A percentile compares a stretch with the other conserved stretches of the same genome.
phyloP scores from a whole-genome alignment of 371 early-diverging fungal species.

The Syncephalis plumigaleata region DNA sequence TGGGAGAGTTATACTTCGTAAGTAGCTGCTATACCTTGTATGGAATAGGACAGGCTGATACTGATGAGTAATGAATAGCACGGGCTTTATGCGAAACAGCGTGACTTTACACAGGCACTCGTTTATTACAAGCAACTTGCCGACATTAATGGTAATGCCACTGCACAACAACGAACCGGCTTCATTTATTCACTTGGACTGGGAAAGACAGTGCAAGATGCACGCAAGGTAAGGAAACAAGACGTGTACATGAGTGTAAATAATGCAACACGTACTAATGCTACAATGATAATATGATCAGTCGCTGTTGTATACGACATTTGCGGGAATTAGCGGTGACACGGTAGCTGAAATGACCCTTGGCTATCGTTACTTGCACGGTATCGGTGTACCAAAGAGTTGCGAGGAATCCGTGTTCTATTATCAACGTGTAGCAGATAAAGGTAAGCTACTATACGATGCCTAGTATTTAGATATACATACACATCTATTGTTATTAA shows the following conservation, averaged over 20 bases:
- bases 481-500: too few relatives aligned
- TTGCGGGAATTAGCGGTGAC: slow-evolving; percentile 65
- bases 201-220: slow-evolving; percentile 45
- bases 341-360: slow-evolving; percentile 64
- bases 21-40: neutral
- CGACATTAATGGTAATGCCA: slow-evolving; percentile 46
- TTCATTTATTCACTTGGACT: slow-evolving; percentile 80
- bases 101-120: slow-evolving; percentile 35
- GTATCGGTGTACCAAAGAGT: slow-evolving; percentile 62
- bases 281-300: neutral
- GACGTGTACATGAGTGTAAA: neutral
- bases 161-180: slow-evolving; percentile 79
- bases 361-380: slow-evolving; percentile 64
- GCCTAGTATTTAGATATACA: too few relatives aligned
- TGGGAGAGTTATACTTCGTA: slow-evolving; percentile 29
- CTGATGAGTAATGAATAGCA: neutral
- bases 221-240: slow-evolving; percentile 18
- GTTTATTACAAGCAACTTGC: slow-evolving; percentile 36
- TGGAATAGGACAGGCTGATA: neutral
- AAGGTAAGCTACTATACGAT: slow-evolving; percentile 21
- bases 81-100: slow-evolving; percentile 24
- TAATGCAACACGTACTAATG: too few relatives aligned
- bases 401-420: slow-evolving; percentile 61
- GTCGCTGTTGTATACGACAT: slow-evolving; percentile 64
- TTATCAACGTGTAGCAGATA: slow-evolving; percentile 65